Percentiles rank a stretch among this genome's conserved stretches.
Conservation (phyloP, 1,284 basidiomycete species). For the Ustilago bromivora region DNA sequence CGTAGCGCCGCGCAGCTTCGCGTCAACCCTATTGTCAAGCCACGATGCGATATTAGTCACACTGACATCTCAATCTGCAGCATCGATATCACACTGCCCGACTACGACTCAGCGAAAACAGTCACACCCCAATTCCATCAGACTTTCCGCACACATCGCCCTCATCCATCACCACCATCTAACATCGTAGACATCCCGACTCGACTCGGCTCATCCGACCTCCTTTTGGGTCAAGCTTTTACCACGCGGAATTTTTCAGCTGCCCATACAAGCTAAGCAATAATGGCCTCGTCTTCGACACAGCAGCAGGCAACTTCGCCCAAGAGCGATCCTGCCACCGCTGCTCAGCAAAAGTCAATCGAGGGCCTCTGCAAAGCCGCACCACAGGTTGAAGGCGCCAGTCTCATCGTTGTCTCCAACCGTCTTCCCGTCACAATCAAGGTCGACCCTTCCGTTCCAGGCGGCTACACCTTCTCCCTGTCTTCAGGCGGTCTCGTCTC, state of each 20-base stretch:
- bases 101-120: not conserved
- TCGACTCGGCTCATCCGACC: too few relatives aligned
- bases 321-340: slow-evolving; percentile 26
- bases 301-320: slow-evolving; percentile 11
- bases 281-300: slow-evolving; percentile 30
- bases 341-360: slow-evolving; percentile 41
- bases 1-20: not conserved
- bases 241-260: not conserved
- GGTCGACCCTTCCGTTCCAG: slow-evolving; percentile 60
- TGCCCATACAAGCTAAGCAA: not conserved
- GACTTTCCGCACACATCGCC: not conserved
- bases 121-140: not conserved
- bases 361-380: slow-evolving; percentile 33
- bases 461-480: slow-evolving; percentile 66
- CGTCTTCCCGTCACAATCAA: slow-evolving; percentile 78
- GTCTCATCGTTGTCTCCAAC: slow-evolving; percentile 95
- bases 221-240: too few relatives aligned
- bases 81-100: not conserved
- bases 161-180: too few relatives aligned
- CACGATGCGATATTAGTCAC: slow-evolving; percentile 23
- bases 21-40: slow-evolving; percentile 3
- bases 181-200: not conserved
- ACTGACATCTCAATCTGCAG: slow-evolving; percentile 13
- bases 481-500: slow-evolving; percentile 68
- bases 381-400: slow-evolving; percentile 42